Conservation (phyloP, 2,329 filamentous ascomycete genomes). For the Ophiostoma sp. region DNA sequence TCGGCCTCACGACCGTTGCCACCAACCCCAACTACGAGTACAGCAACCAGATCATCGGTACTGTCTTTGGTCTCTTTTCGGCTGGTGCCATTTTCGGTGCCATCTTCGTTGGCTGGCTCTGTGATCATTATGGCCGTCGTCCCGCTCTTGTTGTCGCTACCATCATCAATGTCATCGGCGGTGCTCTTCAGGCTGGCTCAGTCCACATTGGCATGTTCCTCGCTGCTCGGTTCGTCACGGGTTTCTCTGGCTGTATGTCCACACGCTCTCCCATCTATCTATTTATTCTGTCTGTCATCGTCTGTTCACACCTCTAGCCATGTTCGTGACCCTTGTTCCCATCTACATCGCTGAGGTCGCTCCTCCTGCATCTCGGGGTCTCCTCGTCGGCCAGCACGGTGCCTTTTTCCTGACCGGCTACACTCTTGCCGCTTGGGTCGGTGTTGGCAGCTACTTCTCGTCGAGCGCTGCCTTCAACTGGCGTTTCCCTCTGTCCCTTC, state of each 20-base stretch:
- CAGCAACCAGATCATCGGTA: constrained; percentile 17
- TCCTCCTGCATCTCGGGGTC: constrained; percentile 32
- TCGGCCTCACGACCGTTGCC: background rate
- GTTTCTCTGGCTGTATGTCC: constrained; percentile 38
- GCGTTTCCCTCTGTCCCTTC: constrained; percentile 47
- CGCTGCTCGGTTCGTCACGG: constrained; percentile 42
- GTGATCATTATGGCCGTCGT: constrained; percentile 15
- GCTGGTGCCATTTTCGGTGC: constrained; percentile 23
- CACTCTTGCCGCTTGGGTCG: constrained; percentile 34
- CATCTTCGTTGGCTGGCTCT: constrained; percentile 18
- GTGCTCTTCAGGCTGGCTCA: constrained; percentile 29
- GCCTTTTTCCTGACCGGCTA: background rate
- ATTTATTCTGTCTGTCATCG: too few relatives aligned
- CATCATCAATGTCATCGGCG: constrained; percentile 18
- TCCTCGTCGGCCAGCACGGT: constrained; percentile 37
- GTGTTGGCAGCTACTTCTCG: constrained; percentile 41
- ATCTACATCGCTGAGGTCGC: constrained; percentile 40
- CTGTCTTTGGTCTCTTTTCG: constrained; percentile 17
- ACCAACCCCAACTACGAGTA: background rate
- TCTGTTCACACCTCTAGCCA: constrained; percentile 26
- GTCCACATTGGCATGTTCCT: constrained; percentile 30
- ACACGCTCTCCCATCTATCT: too few relatives aligned
- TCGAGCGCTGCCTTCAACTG: constrained; percentile 40
- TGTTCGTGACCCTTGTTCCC: constrained; percentile 30
- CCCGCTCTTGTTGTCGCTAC: constrained; percentile 11